phyloP scores from a whole-genome alignment of 352 stramenopile species.

The Globisporangium carolinianum region DNA sequence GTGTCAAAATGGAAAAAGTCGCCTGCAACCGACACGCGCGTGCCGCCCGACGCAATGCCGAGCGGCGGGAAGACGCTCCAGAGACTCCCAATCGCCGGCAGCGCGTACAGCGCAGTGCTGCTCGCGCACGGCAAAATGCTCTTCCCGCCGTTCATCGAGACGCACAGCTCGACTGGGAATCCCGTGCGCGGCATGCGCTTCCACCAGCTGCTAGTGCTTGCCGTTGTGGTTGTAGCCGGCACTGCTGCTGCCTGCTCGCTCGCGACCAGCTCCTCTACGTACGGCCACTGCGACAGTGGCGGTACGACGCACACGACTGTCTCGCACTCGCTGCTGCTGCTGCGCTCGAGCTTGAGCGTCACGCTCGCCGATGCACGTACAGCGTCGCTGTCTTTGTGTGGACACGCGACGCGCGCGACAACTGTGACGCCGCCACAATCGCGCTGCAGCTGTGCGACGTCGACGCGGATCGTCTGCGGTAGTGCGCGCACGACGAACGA shows the following conservation, averaged over 20 bases:
- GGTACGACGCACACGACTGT: conserved; percentile 33
- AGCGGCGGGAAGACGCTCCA: conserved; percentile 29
- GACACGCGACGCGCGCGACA: conserved; percentile 7
- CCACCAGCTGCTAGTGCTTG: conserved; percentile 25
- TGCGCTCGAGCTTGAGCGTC: conserved; percentile 18
- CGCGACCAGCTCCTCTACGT: conserved; percentile 4
- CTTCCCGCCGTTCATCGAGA: conserved; percentile 48
- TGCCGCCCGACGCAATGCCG: conserved; percentile 34
- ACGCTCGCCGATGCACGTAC: conserved; percentile 10
- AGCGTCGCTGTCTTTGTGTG: conserved; percentile 4
- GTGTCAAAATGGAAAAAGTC: conserved; percentile 61
- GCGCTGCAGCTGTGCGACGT: conserved; percentile 24
- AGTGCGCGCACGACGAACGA: conserved; percentile 36
- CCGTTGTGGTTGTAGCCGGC: background rate
- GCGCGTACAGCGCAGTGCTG: conserved; percentile 17
- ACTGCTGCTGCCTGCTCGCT: background rate
- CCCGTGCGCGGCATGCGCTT: conserved; percentile 20
- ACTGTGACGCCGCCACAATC: conserved; percentile 10
- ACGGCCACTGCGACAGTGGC: conserved; percentile 32
- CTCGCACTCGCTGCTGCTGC: conserved; percentile 9
- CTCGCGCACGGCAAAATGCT: conserved; percentile 20
- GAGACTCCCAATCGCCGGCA: conserved; percentile 23
- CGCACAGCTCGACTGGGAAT: conserved; percentile 23
- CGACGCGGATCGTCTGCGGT: conserved; percentile 29
- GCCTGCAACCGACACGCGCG: conserved; percentile 34